Base-by-base conservation (phyloP, 169 alveolate genomes). In the Plasmodium berghei region DNA sequence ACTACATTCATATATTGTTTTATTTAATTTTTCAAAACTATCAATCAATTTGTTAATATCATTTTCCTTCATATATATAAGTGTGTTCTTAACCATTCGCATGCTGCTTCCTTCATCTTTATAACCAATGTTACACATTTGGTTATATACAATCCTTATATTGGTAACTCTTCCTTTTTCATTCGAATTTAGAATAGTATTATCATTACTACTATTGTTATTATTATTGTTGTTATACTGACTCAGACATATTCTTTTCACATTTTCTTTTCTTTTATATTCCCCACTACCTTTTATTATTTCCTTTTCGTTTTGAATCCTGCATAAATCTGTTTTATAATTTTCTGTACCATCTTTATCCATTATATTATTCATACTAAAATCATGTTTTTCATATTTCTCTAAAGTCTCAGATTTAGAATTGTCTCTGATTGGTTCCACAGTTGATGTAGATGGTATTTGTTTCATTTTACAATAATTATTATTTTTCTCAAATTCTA, bases 11-110 rank as follows among this genome's bases (percentile, higher is more conserved):
- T 18, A 56, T 2, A 83, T 83, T 2, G 49, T 83, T 67, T 12
- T 55, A 48, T 83, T 83, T 61, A 83, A 52, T 1, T 24, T 69
- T 18, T 55, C 42, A 62, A 83, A 83, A 10, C 64, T 55, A 16
- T 40, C 40, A 24, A 83, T 46, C 9, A 83, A 45, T 28, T 83
- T 83, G 28, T 67, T 40, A 26, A 83, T 59, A 45, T 83, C 85
- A 46, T 83, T 56, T 55, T 80, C 72, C 20, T 83, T 83, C 83
- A 83, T 67, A 14, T 56, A 83, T 45, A 83, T 56, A 18, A 24
- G n/a, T 24, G 56, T 24, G 6, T 28, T 83, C 20, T 54, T 77
- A 3, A 77, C 26, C 1, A 34, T 42, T 14, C 22, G 5, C 20
- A 16, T 3, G 16, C 40, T 45, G 34, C 4, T 40, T 9, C n/a